Percentiles rank a stretch among this genome's conserved stretches.
phyloP scores from a whole-genome alignment of 129 eudicot species.

The Pulicaria dysenterica region DNA sequence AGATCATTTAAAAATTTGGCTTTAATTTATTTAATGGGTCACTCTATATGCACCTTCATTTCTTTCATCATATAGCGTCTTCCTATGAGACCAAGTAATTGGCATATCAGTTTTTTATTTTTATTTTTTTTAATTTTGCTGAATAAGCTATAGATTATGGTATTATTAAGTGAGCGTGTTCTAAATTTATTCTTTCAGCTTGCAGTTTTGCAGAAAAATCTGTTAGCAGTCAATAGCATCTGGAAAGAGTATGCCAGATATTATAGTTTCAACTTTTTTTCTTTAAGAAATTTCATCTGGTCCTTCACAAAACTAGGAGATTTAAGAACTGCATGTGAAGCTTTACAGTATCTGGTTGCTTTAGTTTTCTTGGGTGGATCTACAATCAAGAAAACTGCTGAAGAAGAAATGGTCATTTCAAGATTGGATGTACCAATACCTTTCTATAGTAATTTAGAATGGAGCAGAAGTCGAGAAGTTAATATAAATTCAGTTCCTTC shows the following conservation, averaged over 20 bases:
- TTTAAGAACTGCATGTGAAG: conserved; percentile 50
- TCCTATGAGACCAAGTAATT: neutral
- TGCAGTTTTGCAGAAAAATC: conserved; percentile 87
- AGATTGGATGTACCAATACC: conserved; percentile 79
- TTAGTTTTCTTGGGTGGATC: conserved; percentile 37
- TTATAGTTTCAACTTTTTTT: conserved; percentile 53
- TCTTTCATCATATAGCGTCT: too few species aligned
- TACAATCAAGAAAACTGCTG: conserved; percentile 35
- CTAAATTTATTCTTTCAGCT: conserved; percentile 66
- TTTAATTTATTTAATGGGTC: too few species aligned
- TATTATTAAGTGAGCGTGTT: conserved; percentile 27
- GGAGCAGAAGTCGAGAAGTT: conserved; percentile 19
- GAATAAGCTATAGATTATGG: neutral
- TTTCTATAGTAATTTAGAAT: conserved; percentile 26
- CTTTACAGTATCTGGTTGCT: conserved; percentile 70
- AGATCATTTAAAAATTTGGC: too few species aligned
- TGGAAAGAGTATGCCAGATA: conserved; percentile 65
- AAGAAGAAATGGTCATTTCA: conserved; percentile 41
- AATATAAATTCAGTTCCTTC: conserved; percentile 30
- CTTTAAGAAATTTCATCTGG: conserved; percentile 63
- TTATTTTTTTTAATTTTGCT: too few species aligned
- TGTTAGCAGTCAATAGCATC: conserved; percentile 66
- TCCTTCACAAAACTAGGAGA: conserved; percentile 68
- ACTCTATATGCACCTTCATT: too few species aligned
- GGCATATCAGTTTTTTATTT: neutral